Evolutionary conservation across 2,329 filamentous ascomycete species (phyloP), one percentile per base, ranked within the genome.

Genomic region (Ophiosphaerella herpotricha): DNA sequence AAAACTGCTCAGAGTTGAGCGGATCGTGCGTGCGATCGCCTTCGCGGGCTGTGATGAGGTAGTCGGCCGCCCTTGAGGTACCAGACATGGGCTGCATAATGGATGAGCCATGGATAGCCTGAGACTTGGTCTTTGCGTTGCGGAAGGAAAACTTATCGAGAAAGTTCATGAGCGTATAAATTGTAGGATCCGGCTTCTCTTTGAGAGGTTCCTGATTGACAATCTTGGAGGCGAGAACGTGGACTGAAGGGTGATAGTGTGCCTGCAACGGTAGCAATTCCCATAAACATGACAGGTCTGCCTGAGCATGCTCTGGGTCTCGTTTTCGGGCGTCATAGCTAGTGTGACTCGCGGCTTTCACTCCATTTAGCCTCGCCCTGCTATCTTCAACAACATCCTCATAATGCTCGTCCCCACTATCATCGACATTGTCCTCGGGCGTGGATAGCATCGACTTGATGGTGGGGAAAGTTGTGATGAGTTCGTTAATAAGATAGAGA

Each of bases 91-190:
- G 94, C 74, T 99, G 94, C 94, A 99, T 99, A 73, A 99, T 96
- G 23, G 91, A 97, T 24, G 84, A 82, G 42, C 95, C 95, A 57
- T 90, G 89, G 26, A 84, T 80, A 29, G 79, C 71, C 13, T 82
- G 61, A 5, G 69, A 60, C 57, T 79, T 82, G 4, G 85, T 79
- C 79, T 96, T 96, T 54, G 93, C 86, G 64, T 94, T 96, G 61
- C 90, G 88, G 81, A 97, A 99, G n/a, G 96, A 91, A 73, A 99
- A 99, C 63, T 95, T 92, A 75, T 99, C 94, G 50, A 99, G 81
- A 80, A 99, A 99, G 72, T 95, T 89, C 67, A 94, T 94, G 41
- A 99, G 82, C 1, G 90, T 94, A 72, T 97, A 93, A 50, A 91
- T 87, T 13, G 89, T 87, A 43, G 97, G 81, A 64, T 99, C 94